Base-by-base conservation (phyloP, 768 basidiomycete species). In the Leccinum ochraceum region DNA sequence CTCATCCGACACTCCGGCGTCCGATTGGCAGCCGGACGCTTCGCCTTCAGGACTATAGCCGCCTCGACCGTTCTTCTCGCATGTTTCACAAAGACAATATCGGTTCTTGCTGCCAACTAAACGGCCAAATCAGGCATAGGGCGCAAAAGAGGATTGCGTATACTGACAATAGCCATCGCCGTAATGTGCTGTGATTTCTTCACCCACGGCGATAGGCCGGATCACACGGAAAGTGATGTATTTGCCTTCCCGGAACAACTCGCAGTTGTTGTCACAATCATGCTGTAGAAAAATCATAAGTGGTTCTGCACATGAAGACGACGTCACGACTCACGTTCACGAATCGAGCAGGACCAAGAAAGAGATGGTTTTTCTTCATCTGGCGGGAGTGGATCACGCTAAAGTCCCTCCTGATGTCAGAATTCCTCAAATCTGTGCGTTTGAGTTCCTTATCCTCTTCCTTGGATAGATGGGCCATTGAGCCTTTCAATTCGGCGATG, bases 381-480 rank as follows among this genome's bases (percentile, higher is more conserved):
- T 91, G 90, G 69, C 89, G 90, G 36, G 91, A 93, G 74, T 94
- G 92, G 56, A 94, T 93, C 69, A 94, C 92, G 73, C 90, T 93
- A 71, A 94, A 94, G 73, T 94, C 92, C 68, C 90, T 80, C 61
- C 92, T 85, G 64, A 91, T 91, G 66, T 89, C 88, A 56, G 81
- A 80, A 58, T 78, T 74, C 63, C 86, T 82, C 61, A 86, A 79
- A 75, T 89, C 89, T 10, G 90, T 92, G 34, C 90, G 85, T 73
- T 94, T 92, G 65, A 94, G 85, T 63, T 92, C 92, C 71, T 83
- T 84, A 69, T 94, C 92, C 69, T 94, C 92, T 63, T 90, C 89
- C 56, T 90, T 88, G 17, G 90, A 90, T 50, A 94, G 76, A 71
- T 93, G 86, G 17, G 93, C 92, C 89, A 94, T 90, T 10, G 92